Conservation (phyloP, 805 yeast genomes). For the Teunomyces kruisii region DNA sequence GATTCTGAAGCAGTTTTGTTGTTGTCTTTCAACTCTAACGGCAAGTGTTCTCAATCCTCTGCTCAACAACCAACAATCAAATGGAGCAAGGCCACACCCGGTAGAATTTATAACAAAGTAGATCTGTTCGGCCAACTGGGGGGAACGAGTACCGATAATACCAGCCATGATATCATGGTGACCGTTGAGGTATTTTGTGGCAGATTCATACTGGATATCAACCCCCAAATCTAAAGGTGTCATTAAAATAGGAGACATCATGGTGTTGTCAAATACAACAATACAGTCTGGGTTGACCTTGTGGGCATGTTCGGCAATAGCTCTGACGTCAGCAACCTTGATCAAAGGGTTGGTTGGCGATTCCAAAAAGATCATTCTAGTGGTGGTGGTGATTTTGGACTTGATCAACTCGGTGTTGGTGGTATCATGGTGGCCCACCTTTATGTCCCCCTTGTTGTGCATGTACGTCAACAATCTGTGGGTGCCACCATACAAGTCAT, state of each 20-base stretch:
- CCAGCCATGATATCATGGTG: slow-evolving; percentile 99
- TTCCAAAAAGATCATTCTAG: slow-evolving; percentile 82
- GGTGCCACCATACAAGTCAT: slow-evolving; percentile 93
- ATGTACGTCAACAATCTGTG: slow-evolving; percentile 79
- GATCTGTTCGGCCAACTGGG: slow-evolving; percentile 63
- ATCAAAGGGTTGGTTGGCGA: slow-evolving; percentile 93
- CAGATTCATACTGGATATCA: slow-evolving; percentile 91
- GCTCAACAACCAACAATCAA: slow-evolving; percentile 85
- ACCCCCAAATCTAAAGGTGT: slow-evolving; percentile 83
- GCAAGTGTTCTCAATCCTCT: slow-evolving; percentile 89
- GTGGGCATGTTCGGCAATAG: slow-evolving; percentile 68
- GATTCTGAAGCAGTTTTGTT: slow-evolving; percentile 69
- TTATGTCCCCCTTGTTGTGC: slow-evolving; percentile 60
- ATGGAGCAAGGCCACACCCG: slow-evolving; percentile 90
- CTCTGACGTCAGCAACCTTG: slow-evolving; percentile 77
- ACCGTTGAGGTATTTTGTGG: slow-evolving; percentile 89
- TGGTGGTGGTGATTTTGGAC: slow-evolving; percentile 52
- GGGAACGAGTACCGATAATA: slow-evolving; percentile 67
- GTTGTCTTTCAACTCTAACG: slow-evolving; percentile 80
- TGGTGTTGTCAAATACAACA: slow-evolving; percentile 90
- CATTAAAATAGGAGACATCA: slow-evolving; percentile 91
- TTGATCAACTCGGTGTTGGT: slow-evolving; percentile 64
- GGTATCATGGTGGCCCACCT: slow-evolving; percentile 78
- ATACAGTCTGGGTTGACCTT: slow-evolving; percentile 61
- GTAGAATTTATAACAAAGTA: slow-evolving; percentile 83